Base-by-base conservation (phyloP, 139 green algal genomes). In the Spirogloea muscicola region DNA sequence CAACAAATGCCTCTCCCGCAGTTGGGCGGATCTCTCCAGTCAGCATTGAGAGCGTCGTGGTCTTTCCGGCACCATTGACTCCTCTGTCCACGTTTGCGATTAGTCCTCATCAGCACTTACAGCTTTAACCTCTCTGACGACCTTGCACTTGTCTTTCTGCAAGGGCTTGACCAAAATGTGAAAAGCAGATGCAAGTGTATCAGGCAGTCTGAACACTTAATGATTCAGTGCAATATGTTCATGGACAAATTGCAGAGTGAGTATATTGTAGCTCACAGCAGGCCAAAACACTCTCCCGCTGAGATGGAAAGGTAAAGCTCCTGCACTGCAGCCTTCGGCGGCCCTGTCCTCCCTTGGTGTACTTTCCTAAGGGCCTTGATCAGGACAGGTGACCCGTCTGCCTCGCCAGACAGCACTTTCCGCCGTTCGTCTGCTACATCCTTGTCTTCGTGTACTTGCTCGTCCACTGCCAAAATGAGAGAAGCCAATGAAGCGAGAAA, bases 21-120 rank as follows among this genome's bases (percentile, higher is more conserved):
- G 81, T 91, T 7, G 89, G 82, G 25, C 80, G 57, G 9, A 92
- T 59, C 63, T 91, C 86, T 62, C 90, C 89, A 16, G 82, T 86
- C 2, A 86, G 64, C 13, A 84, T 72, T 27, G 40, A 74, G 7
- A 88, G 85, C n/a, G 83, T 86, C 10, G 81, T 88, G 4, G 83
- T 85, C 49, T 88, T 88, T 16, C 83, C 83, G 16, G 83, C 83
- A 36, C 83, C 83, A 62, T 88, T 88, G 10, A 79, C 70, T 16
- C 70, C 70, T 21, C 65, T 74, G 65, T 38, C 16, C 40, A 71
- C 18, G 21, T 52, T 18, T 21, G n/a, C n/a, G n/a, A n/a, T n/a
- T n/a, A n/a, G n/a, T n/a, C n/a, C n/a, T n/a, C n/a, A n/a, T n/a
- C n/a, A n/a, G n/a, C n/a, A n/a, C n/a, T n/a, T n/a, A n/a, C n/a